Percentiles rank a stretch among this genome's conserved stretches.
Evolutionary conservation across 2,329 filamentous ascomycete genomes (phyloP).

Genomic region (Pseudocercospora eumusae): DNA sequence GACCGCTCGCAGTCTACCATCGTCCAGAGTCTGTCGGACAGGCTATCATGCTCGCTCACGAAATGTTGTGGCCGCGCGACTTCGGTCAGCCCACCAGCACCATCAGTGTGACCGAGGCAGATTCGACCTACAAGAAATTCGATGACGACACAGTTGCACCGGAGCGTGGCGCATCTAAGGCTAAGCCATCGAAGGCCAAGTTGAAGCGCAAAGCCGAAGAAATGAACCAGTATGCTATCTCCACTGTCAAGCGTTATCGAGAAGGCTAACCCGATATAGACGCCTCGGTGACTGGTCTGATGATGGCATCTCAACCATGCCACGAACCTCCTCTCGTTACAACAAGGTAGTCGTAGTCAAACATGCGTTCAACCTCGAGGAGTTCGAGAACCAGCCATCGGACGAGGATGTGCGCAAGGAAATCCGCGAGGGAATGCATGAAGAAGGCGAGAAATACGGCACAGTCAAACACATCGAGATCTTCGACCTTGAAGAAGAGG

Average conservation of each 20-base stretch:
- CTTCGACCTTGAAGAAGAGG: conserved; percentile 82
- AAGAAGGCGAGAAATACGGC: conserved; percentile 84
- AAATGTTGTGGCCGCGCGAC: conserved; percentile 71
- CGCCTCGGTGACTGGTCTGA: conserved; percentile 94
- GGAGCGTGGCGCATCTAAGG: conserved; percentile 37
- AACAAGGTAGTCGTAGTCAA: conserved; percentile 85
- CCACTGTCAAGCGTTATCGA: not conserved
- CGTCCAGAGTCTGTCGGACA: conserved; percentile 88
- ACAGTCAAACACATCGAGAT: conserved; percentile 87
- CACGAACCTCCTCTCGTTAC: conserved; percentile 58
- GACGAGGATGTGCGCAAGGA: conserved; percentile 81
- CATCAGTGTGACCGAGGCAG: conserved; percentile 70
- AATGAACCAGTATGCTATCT: conserved; percentile 61
- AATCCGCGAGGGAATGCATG: conserved; percentile 90
- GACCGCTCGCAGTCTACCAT: conserved; percentile 68
- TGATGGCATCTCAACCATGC: conserved; percentile 63
- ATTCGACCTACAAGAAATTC: conserved; percentile 87
- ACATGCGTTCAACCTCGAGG: conserved; percentile 86
- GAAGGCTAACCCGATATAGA: conserved; percentile 48
- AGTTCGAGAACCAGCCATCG: conserved; percentile 66
- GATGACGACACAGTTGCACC: conserved; percentile 58
- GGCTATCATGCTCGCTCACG: conserved; percentile 78
- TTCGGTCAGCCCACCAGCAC: conserved; percentile 59
- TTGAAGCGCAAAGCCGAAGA: conserved; percentile 90
- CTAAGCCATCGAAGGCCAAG: conserved; percentile 61